Conservation (phyloP, 108 stramenopile genomes). For the Cyclotella choctawhatcheeana region DNA sequence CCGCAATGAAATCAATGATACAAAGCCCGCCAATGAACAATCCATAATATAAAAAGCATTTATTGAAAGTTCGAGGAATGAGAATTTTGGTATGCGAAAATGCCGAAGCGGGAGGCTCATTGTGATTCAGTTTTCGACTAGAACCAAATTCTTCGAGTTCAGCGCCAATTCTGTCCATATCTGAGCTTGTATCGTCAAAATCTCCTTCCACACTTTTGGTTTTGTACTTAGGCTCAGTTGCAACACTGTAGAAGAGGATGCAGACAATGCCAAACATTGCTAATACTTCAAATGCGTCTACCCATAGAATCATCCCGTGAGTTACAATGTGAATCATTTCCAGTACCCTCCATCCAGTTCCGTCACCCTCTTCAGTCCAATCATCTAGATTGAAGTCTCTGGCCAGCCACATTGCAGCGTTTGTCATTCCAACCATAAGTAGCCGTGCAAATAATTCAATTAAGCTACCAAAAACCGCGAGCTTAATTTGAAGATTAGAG, state of each 20-base stretch:
- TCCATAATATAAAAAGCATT: constrained; percentile 58
- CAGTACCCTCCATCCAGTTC: constrained; percentile 73
- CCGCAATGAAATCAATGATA: constrained; percentile 66
- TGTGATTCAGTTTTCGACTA: too few relatives aligned
- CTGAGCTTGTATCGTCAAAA: background rate
- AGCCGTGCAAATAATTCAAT: constrained; percentile 68
- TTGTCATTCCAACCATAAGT: constrained; percentile 59
- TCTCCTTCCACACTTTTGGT: background rate
- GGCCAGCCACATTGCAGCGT: constrained; percentile 58
- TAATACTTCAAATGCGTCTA: constrained; percentile 58
- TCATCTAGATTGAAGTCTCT: constrained; percentile 68
- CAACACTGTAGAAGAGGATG: constrained; percentile 42
- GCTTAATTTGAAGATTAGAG: constrained; percentile 4
- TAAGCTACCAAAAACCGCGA: constrained; percentile 64
- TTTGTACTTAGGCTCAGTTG: constrained; percentile 22
- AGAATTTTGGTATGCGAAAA: background rate
- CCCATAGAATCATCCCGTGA: constrained; percentile 45
- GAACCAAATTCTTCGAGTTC: background rate
- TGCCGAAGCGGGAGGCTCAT: constrained; percentile 8
- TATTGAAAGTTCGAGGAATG: constrained; percentile 50
- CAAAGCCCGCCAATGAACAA: constrained; percentile 59
- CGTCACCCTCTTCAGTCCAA: constrained; percentile 61
- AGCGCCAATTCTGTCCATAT: constrained; percentile 4
- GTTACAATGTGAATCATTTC: constrained; percentile 67
- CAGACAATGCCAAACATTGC: constrained; percentile 41